Evolutionary conservation across 1,139 yeast genomes (phyloP).

Genomic region (Pichia sp.): DNA sequence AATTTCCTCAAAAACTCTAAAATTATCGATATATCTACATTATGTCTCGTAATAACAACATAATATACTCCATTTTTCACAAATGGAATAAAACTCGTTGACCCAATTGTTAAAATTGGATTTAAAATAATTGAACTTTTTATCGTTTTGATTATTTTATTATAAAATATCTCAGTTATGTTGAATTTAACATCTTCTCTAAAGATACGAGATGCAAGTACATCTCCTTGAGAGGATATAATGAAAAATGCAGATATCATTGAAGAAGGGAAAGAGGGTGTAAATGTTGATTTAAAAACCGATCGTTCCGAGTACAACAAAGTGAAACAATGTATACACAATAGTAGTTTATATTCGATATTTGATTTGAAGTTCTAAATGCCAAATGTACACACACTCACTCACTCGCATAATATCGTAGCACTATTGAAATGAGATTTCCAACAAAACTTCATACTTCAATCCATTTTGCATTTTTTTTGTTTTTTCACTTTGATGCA

Average conservation of each 20-base stretch:
- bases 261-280: no score
- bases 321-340: no score
- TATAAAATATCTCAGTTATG: constrained; percentile 80
- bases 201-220: constrained; percentile 70
- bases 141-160: constrained; percentile 65
- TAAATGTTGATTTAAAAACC: neutral
- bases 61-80: constrained; percentile 66
- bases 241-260: constrained; percentile 81
- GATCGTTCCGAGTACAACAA: neutral
- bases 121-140: constrained; percentile 45
- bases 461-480: no score
- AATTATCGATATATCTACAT: constrained; percentile 53
- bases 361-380: no score
- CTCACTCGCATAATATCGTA: no score
- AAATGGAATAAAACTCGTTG: constrained; percentile 83
- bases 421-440: no score
- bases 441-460: no score
- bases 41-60: constrained; percentile 82
- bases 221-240: constrained; percentile 76
- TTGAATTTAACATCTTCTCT: constrained; percentile 64
- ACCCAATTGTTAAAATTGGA: constrained; percentile 85
- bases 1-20: constrained; percentile 66
- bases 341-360: no score
- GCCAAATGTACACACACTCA: no score
- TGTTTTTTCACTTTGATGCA: no score